These are phyloP conservation scores for Neofusicoccum kwambonambiense DNA, from an alignment of 2,329 filamentous ascomycete genomes.

Conservation along the genomic window DNA sequence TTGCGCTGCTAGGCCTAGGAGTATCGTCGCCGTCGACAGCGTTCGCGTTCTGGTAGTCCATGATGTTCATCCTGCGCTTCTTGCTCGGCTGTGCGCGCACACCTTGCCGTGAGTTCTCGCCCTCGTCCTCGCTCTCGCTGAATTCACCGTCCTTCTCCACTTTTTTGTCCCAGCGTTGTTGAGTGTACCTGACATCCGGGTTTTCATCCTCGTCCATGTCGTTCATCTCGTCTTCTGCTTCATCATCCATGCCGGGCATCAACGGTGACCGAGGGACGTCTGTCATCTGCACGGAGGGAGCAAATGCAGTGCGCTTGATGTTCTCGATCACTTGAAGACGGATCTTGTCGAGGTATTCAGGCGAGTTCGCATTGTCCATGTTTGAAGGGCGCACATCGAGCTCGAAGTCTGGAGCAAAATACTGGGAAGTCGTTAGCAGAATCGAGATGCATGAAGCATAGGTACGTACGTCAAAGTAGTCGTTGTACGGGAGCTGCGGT, in stretches of 20 bases:
- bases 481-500: slow-evolving; percentile 85
- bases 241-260: slow-evolving; percentile 60
- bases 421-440: slow-evolving; percentile 39
- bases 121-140: slow-evolving; percentile 73
- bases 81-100: slow-evolving; percentile 57
- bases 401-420: slow-evolving; percentile 69
- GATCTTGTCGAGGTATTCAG: slow-evolving; percentile 68
- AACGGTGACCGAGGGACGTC: slow-evolving; percentile 60
- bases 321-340: slow-evolving; percentile 65
- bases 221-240: slow-evolving; percentile 62
- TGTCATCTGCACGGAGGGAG: slow-evolving; percentile 64
- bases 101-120: slow-evolving; percentile 77
- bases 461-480: slow-evolving; percentile 73
- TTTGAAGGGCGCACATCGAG: slow-evolving; percentile 68
- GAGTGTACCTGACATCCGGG: slow-evolving; percentile 77
- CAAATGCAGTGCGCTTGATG: slow-evolving; percentile 61
- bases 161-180: slow-evolving; percentile 78
- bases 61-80: slow-evolving; percentile 56
- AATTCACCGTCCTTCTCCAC: slow-evolving; percentile 76
- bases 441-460: background rate
- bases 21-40: slow-evolving; percentile 31
- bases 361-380: slow-evolving; percentile 70
- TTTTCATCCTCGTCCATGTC: slow-evolving; percentile 82
- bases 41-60: slow-evolving; percentile 60
- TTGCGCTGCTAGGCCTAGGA: slow-evolving; percentile 21